Evolutionary conservation across 2,329 filamentous ascomycete species (phyloP).

Genomic region (Trichoderma gracile): DNA sequence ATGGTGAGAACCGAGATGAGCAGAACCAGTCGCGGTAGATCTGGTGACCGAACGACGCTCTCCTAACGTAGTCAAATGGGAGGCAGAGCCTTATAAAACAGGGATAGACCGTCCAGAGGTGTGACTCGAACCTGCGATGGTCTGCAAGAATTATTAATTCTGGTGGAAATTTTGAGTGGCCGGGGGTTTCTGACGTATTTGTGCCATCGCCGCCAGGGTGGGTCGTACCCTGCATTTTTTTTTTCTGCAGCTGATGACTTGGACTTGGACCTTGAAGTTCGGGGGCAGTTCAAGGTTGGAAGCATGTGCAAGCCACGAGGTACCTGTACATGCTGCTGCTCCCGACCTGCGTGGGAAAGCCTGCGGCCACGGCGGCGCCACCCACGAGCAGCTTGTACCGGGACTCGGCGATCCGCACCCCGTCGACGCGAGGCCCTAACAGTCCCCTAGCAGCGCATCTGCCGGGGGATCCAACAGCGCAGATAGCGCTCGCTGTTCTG

Average conservation of each 20-base stretch:
- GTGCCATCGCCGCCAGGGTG: conserved; percentile 17
- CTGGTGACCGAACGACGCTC: not conserved
- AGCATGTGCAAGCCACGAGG: not conserved
- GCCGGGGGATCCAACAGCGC: not conserved
- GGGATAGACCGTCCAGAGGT: conserved; percentile 1
- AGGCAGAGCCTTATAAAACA: not conserved
- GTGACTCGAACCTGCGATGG: conserved; percentile 23
- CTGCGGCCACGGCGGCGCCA: not conserved
- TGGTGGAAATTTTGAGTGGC: conserved; percentile 34
- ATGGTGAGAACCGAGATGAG: conserved; percentile 39
- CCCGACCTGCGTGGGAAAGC: not conserved
- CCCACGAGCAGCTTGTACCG: too few relatives aligned
- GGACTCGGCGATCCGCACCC: not conserved
- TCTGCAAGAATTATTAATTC: conserved; percentile 31
- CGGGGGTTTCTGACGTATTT: conserved; percentile 31
- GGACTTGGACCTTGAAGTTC: too few relatives aligned
- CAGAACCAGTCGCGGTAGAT: not conserved
- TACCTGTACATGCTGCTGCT: not conserved
- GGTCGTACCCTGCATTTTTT: conserved; percentile 26
- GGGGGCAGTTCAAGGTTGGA: too few relatives aligned
- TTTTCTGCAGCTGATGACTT: conserved; percentile 5
- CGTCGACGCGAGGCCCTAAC: conserved; percentile 11
- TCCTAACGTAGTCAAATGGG: not conserved
- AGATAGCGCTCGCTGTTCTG: conserved; percentile 4
- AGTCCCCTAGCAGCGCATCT: conserved; percentile 3